phyloP scores from a whole-genome alignment of 805 yeast species.

The Saccharomycopsis olivae region DNA sequence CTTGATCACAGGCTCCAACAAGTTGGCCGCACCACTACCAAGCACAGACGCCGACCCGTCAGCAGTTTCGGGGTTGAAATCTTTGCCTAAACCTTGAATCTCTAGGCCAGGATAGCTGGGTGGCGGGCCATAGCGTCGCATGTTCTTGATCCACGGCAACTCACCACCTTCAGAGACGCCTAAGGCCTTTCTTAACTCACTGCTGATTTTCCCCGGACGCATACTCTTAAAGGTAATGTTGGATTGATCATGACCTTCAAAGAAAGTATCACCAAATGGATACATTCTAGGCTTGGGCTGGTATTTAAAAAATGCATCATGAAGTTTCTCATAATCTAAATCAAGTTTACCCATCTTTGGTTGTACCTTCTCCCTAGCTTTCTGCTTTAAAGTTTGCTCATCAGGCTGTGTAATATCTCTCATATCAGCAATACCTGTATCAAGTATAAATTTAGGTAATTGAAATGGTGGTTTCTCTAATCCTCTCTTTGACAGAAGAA shows the following conservation, averaged over 20 bases:
- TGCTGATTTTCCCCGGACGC: constrained; percentile 63
- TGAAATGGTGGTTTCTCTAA: constrained; percentile 61
- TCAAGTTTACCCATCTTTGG: constrained; percentile 83
- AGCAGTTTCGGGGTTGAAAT: constrained; percentile 1
- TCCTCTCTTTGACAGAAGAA: constrained; percentile 54
- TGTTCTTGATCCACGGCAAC: constrained; percentile 73
- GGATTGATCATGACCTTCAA: constrained; percentile 51
- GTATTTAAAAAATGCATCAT: constrained; percentile 77
- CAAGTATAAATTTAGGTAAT: constrained; percentile 66
- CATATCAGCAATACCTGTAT: constrained; percentile 84
- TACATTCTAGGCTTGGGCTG: constrained; percentile 66
- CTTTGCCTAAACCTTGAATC: constrained; percentile 39
- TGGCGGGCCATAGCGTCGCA: constrained; percentile 69
- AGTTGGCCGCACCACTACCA: constrained; percentile 12
- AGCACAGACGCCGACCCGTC: constrained; percentile 8
- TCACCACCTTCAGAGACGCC: constrained; percentile 37
- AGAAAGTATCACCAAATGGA: constrained; percentile 66
- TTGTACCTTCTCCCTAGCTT: constrained; percentile 74
- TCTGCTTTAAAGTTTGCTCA: constrained; percentile 49
- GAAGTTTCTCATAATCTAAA: constrained; percentile 70
- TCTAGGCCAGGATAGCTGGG: constrained; percentile 64
- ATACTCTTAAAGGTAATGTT: constrained; percentile 28
- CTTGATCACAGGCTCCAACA: constrained; percentile 20
- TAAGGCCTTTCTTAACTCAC: constrained; percentile 53
- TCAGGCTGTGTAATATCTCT: constrained; percentile 48